Base-by-base conservation (phyloP, 495 filamentous ascomycete species). In the Aspergillus homomorphus region DNA sequence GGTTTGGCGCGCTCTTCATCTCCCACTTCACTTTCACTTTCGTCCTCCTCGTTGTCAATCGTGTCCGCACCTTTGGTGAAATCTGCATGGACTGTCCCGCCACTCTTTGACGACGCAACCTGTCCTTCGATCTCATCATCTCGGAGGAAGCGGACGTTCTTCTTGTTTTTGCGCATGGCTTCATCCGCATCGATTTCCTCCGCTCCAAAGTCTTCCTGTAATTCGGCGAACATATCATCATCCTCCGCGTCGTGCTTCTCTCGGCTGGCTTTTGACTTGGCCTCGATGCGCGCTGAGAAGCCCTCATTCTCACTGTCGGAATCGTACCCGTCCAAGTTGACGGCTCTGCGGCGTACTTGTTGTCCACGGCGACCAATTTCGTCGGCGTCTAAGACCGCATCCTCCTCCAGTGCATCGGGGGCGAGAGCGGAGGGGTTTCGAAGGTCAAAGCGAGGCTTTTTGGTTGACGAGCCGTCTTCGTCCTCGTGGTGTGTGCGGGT, bases 241-340 rank as follows among this genome's bases (percentile, higher is more conserved):
- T 84, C 81, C 0, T 77, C 81, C 9, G 67, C 70, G 18, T 78
- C 74, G 20, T 76, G 62, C 42, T 77, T 75, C 21, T 76, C 69
- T 58, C 78, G 77, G 38, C 74, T 78, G 19, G 66, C 68, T 62
- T 84, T 81, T 12, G 81, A 80, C 57, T 82, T 81, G 14, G 77
- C 80, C 49, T 87, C 84, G 0, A 82, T 84, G 26, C 87, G 78
- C 41, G 80, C 87, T 57, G 91, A 82, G 70, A 96, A 95, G 20
- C 89, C 91, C 62, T 98, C 94, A 55, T 92, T 92, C 9, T 93
- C 92, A 28, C 89, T 94, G 71, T 99, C 94, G 0, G 87, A 93
- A 54, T 97, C 93, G 74, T 98, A 98, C 3, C 95, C 94, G 65
- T 98, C 94, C 26, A 98, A 85, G 60, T 97, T 96, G 30, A 98